Base-by-base conservation (phyloP, 352 stramenopile genomes). In the Pythium biforme region DNA sequence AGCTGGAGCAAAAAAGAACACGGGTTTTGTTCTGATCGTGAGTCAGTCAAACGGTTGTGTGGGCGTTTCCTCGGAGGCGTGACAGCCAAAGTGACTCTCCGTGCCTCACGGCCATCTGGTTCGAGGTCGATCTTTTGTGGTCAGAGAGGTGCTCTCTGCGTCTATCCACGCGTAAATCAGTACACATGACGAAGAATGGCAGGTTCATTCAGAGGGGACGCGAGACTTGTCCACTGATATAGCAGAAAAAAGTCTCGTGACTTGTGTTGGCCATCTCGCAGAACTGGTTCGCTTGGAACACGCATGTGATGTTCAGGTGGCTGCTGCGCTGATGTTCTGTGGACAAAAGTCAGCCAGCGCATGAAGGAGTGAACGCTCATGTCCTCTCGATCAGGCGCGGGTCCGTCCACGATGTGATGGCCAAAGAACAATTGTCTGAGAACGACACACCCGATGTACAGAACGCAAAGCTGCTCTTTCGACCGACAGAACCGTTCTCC, bases 171-270 rank as follows among this genome's bases (percentile, higher is more conserved):
- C n/a, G n/a, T n/a, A n/a, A n/a, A n/a, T n/a, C n/a, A n/a, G n/a
- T n/a, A n/a, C n/a, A n/a, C n/a, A n/a, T n/a, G n/a, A n/a, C n/a
- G 11, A 47, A 26, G 19, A 26, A 26, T 3, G 19, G 20, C 19
- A 47, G n/a, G n/a, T n/a, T n/a, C n/a, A n/a, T n/a, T n/a, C n/a
- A n/a, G n/a, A n/a, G n/a, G n/a, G n/a, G n/a, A n/a, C n/a, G n/a
- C n/a, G n/a, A n/a, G n/a, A n/a, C n/a, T n/a, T n/a, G n/a, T 59
- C 22, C 20, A 59, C 34, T 59, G n/a, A 57, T 47, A 57, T 47
- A 57, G 40, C 19, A 33, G 10, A 3, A 15, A 14, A 25, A 10
- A 23, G 7, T 47, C 26, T 47, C 17, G 40, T 25, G 31, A 37
- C 31, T 37, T 37, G 31, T 1, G 31, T 2, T 1, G 37, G 11